These are phyloP conservation scores for Scorias spongiosa DNA, from an alignment of 2,329 filamentous ascomycete genomes.

Conservation along the genomic window DNA sequence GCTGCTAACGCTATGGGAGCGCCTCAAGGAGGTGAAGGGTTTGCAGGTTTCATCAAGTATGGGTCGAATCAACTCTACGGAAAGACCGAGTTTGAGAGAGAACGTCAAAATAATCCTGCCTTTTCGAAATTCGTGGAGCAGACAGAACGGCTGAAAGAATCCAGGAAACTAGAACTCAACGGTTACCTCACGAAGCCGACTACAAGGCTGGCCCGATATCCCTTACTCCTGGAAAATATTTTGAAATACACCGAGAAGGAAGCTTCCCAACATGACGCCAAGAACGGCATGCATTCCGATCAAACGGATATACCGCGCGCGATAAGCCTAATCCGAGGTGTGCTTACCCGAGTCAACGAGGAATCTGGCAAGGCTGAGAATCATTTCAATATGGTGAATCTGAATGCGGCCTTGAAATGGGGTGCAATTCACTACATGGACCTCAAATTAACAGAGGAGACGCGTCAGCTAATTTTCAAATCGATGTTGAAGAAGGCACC, in stretches of 20 bases:
- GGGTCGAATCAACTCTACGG: slow-evolving; percentile 90
- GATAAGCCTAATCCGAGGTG: slow-evolving; percentile 69
- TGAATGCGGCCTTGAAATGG: slow-evolving; percentile 87
- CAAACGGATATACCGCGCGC: slow-evolving; percentile 86
- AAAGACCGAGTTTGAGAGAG: slow-evolving; percentile 96
- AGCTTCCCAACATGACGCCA: slow-evolving; percentile 51
- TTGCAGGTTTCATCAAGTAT: slow-evolving; percentile 92
- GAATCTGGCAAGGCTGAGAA: slow-evolving; percentile 97
- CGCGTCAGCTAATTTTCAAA: slow-evolving; percentile 86
- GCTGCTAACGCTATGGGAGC: neutral
- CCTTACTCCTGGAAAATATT: slow-evolving; percentile 78
- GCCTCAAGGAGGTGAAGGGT: slow-evolving; percentile 42
- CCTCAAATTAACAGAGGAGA: slow-evolving; percentile 83
- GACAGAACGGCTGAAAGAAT: slow-evolving; percentile 90
- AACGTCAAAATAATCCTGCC: slow-evolving; percentile 68
- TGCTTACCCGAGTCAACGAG: slow-evolving; percentile 75
- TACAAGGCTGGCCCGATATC: slow-evolving; percentile 85
- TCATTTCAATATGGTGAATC: slow-evolving; percentile 81
- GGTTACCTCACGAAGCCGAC: slow-evolving; percentile 97
- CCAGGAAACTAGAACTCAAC: slow-evolving; percentile 88
- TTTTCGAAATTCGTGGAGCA: slow-evolving; percentile 93
- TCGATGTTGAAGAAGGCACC: slow-evolving; percentile 84
- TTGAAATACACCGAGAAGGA: slow-evolving; percentile 55
- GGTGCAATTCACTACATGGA: slow-evolving; percentile 81
- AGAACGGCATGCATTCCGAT: slow-evolving; percentile 39